Conservation (phyloP, 2,329 filamentous ascomycete genomes). For the Diaporthe aspalathi region DNA sequence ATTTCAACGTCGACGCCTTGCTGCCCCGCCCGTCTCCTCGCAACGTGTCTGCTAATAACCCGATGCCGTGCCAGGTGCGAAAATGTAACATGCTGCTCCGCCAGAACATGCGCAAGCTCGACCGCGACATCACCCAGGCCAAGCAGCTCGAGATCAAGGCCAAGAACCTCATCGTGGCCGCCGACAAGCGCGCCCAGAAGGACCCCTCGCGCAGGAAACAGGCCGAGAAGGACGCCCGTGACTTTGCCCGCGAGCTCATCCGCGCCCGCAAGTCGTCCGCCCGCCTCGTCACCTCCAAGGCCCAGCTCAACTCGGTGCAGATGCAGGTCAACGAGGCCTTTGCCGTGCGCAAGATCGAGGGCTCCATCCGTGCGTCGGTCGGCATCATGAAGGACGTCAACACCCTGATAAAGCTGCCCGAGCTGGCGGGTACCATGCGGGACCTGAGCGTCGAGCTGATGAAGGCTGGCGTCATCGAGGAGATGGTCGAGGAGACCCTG, state of each 20-base stretch:
- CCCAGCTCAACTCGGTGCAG: slow-evolving; percentile 90
- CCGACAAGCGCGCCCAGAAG: slow-evolving; percentile 82
- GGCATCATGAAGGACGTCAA: slow-evolving; percentile 99
- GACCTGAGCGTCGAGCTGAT: slow-evolving; percentile 89
- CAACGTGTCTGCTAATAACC: slow-evolving; percentile 17
- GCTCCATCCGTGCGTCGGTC: slow-evolving; percentile 85
- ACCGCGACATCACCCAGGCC: slow-evolving; percentile 87
- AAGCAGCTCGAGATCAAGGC: slow-evolving; percentile 86
- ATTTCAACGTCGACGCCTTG: background rate
- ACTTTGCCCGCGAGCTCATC: slow-evolving; percentile 89
- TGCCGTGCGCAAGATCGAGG: slow-evolving; percentile 94
- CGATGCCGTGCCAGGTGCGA: slow-evolving; percentile 75
- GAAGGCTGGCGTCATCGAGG: slow-evolving; percentile 96
- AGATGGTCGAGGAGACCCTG: slow-evolving; percentile 91
- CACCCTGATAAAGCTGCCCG: slow-evolving; percentile 82
- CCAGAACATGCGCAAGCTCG: slow-evolving; percentile 90
- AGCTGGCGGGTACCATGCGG: slow-evolving; percentile 89
- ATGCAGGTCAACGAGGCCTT: slow-evolving; percentile 99
- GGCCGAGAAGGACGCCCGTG: slow-evolving; percentile 83
- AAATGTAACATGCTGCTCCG: slow-evolving; percentile 96
- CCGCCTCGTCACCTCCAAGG: slow-evolving; percentile 86
- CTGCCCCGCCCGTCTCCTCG: background rate
- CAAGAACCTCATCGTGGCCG: slow-evolving; percentile 84
- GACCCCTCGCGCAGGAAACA: slow-evolving; percentile 84
- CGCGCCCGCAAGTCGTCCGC: slow-evolving; percentile 80